Percentiles rank a stretch among this genome's conserved stretches.
Evolutionary conservation across 805 yeast genomes (phyloP).

Genomic region (Ascoidea tarda): DNA sequence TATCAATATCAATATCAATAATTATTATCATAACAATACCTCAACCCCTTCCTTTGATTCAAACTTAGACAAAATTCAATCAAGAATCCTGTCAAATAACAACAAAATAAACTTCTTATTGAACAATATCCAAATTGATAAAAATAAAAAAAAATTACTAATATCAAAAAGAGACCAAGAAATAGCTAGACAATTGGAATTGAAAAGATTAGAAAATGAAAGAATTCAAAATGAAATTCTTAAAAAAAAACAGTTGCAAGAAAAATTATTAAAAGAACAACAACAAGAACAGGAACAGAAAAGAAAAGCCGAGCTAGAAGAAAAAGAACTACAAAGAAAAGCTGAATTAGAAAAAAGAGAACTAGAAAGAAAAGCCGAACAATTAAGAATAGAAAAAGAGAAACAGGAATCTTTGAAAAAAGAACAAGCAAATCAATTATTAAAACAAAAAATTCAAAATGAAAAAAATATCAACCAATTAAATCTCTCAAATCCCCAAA

Average conservation of each 20-base stretch:
- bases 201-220: background rate
- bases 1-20: too few species aligned
- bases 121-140: background rate
- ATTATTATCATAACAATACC: too few species aligned
- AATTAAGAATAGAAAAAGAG: background rate
- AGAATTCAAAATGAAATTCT: background rate
- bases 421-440: conserved; percentile 11
- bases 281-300: conserved; percentile 9
- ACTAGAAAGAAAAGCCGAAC: conserved; percentile 1
- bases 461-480: conserved; percentile 11
- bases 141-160: too few species aligned
- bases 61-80: too few species aligned
- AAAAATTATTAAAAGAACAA: conserved; percentile 7
- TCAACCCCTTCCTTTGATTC: background rate
- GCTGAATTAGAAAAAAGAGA: conserved; percentile 2
- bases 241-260: background rate
- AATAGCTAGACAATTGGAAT: background rate
- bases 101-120: too few species aligned
- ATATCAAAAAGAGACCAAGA: background rate
- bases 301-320: conserved; percentile 2
- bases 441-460: conserved; percentile 12
- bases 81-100: too few species aligned
- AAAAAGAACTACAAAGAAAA: background rate
- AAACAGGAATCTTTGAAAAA: conserved; percentile 4
- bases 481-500: conserved; percentile 7